phyloP scores from a whole-genome alignment of 1,139 yeast species.

The Pneumocystis jirovecii region DNA sequence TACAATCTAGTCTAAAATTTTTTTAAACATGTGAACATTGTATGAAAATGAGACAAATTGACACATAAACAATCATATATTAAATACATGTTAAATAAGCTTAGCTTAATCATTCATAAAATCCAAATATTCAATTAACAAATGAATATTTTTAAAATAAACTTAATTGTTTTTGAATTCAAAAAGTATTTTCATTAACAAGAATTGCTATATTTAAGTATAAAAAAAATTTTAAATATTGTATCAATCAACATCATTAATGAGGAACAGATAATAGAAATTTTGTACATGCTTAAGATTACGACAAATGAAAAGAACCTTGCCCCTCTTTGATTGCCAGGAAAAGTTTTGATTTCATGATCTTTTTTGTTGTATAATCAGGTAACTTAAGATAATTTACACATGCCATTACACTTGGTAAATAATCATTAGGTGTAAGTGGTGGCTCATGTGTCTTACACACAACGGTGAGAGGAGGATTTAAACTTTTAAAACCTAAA shows the following conservation, averaged over 20 bases:
- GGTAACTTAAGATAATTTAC: slow-evolving; percentile 89
- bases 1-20: too few species aligned
- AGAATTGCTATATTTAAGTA: not conserved
- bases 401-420: slow-evolving; percentile 98
- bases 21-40: not conserved
- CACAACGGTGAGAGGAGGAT: slow-evolving; percentile 79
- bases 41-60: not conserved
- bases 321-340: slow-evolving; percentile 82
- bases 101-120: not conserved
- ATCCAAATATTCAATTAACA: not conserved
- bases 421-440: slow-evolving; percentile 56
- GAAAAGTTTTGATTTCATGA: slow-evolving; percentile 42
- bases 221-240: not conserved
- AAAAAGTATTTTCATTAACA: not conserved
- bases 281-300: not conserved
- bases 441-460: slow-evolving; percentile 56
- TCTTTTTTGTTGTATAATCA: slow-evolving; percentile 47
- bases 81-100: not conserved
- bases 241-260: not conserved
- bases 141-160: not conserved
- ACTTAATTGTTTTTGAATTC: not conserved
- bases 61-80: not conserved
- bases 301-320: slow-evolving; percentile 72
- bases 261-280: not conserved
- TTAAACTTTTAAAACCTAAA: slow-evolving; percentile 52